phyloP scores from a whole-genome alignment of 768 basidiomycete species.

The Hirschioporus abietinus region DNA sequence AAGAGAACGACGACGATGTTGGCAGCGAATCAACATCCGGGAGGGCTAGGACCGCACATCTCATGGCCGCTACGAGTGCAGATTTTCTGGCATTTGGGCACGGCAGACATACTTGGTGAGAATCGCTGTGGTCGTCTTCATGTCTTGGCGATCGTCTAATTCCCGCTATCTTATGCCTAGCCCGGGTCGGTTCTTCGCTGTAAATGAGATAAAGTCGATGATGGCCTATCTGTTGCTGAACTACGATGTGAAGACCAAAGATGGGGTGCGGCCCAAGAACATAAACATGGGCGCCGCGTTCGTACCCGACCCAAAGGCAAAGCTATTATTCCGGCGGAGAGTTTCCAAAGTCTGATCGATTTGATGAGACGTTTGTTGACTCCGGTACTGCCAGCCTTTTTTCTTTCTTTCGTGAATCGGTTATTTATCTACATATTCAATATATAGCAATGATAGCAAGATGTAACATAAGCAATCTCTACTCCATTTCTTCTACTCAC shows the following conservation, averaged over 20 bases:
- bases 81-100: slow-evolving; percentile 22
- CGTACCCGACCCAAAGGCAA: slow-evolving; percentile 18
- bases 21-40: slow-evolving; percentile 13
- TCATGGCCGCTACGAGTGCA: slow-evolving; percentile 12
- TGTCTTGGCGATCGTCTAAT: not conserved
- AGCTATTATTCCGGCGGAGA: slow-evolving; percentile 18
- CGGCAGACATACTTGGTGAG: slow-evolving; percentile 31
- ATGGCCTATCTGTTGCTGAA: slow-evolving; percentile 18
- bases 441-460: not conserved
- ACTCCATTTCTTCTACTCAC: not conserved
- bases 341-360: not conserved
- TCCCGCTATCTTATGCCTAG: slow-evolving; percentile 1
- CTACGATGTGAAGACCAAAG: slow-evolving; percentile 28
- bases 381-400: too few relatives aligned
- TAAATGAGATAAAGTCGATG: slow-evolving; percentile 15
- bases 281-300: slow-evolving; percentile 13
- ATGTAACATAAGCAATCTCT: not conserved
- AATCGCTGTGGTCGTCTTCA: not conserved
- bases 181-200: slow-evolving; percentile 16
- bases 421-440: not conserved
- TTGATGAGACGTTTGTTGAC: too few relatives aligned
- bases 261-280: slow-evolving; percentile 20
- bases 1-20: slow-evolving; percentile 20
- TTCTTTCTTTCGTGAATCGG: too few relatives aligned
- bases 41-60: slow-evolving; percentile 1